Evolutionary conservation across 2,329 filamentous ascomycete genomes (phyloP), one percentile per base, ranked within the genome.

Genomic region (Neonectria sp.): DNA sequence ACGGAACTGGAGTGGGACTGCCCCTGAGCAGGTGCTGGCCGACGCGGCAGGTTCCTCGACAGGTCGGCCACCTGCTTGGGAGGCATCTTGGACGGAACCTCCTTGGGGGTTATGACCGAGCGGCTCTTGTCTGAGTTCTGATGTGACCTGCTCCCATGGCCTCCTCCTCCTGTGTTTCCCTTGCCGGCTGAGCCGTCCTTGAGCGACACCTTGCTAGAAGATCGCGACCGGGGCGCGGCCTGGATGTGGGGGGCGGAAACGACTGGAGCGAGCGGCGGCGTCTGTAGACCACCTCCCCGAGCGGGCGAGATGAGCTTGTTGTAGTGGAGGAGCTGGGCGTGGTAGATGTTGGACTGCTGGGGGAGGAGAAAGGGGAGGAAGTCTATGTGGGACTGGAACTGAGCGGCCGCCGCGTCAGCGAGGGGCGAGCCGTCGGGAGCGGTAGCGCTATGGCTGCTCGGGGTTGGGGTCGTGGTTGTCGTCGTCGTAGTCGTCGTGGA

Each of bases 1-100:
- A 98, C 93, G 9, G 95, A 98, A 79, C 88, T 97, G 27, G 95
- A 97, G 78, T 97, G 87, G 15, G 82, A 76, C 61, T 80, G 78
- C 31, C 74, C 76, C 56, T 79, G 76, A 29, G 74, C 76, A 7
- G 77, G 68, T 40, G 75, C 72, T 46, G 77, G 77, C 65, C 66
- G 77, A 72, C 71, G 78, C 52, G 77, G 74, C 45, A 74, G 73
- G 62, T 70, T 77, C 72, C 77, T 80, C 62, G 76, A 67, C 49
- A 71, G 64, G 60, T 82, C 79, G 45, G 73, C 64, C 29, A 72
- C 65, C 57, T 85, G 83, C 73, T 86, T 85, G 56, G 82, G 76
- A 68, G 85, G 79, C 86, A 89, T 88, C 75, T 87, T 89, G 77
- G 76, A 71, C 72, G 77, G 74, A 61, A 79, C 77, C 73, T 89